Evolutionary conservation across 2,329 filamentous ascomycete species (phyloP).

Genomic region (Phaeosphaeria sp.): DNA sequence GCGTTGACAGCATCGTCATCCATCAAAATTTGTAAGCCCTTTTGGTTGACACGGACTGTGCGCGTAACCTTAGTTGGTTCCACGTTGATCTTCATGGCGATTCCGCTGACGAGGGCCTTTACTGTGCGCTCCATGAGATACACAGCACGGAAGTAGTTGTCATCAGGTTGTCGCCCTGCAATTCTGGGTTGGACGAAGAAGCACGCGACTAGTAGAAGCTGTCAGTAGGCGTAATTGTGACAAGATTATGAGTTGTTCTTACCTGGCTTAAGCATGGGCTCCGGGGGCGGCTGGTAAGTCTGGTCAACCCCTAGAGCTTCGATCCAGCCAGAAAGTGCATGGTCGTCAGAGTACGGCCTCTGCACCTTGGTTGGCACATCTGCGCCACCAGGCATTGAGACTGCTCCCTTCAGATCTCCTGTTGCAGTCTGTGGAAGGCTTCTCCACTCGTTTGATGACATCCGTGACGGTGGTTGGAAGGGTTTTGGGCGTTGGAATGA

Average conservation of each 20-base stretch:
- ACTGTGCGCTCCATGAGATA: constrained; percentile 82
- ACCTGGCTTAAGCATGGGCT: constrained; percentile 72
- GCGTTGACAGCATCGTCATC: constrained; percentile 89
- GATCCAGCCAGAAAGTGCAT: constrained; percentile 80
- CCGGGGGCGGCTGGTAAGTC: constrained; percentile 79
- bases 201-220: constrained; percentile 69
- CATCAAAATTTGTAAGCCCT: constrained; percentile 81
- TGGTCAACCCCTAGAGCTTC: constrained; percentile 91
- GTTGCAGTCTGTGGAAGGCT: constrained; percentile 63
- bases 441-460: constrained; percentile 63
- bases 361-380: constrained; percentile 64
- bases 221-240: constrained; percentile 40
- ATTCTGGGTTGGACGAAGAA: constrained; percentile 76
- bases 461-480: constrained; percentile 52
- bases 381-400: constrained; percentile 53
- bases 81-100: constrained; percentile 81
- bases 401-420: constrained; percentile 56
- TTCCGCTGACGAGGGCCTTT: constrained; percentile 73
- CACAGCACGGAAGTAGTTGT: constrained; percentile 81
- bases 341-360: constrained; percentile 65
- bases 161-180: constrained; percentile 55
- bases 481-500: constrained; percentile 54
- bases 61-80: constrained; percentile 75
- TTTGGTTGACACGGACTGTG: constrained; percentile 74
- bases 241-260: constrained; percentile 20